Evolutionary conservation across 495 filamentous ascomycete genomes (phyloP).

Genomic region (Aspergillus diversus): DNA sequence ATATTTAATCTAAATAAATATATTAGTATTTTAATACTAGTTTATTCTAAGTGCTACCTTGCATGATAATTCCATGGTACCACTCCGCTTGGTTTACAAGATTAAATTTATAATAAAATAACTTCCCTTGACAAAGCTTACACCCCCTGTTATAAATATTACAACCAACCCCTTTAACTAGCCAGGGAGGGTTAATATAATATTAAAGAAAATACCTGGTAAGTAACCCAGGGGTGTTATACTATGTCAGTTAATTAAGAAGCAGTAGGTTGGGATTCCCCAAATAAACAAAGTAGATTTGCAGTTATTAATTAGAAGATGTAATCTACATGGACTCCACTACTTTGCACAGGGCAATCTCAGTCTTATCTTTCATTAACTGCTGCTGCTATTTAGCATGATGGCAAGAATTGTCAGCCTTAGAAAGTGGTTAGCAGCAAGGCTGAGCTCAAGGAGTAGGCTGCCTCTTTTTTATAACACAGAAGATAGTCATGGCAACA

Average conservation of each 20-base stretch:
- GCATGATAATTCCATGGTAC: conserved; percentile 12
- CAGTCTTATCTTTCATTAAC: conserved; percentile 12
- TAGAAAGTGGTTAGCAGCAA: conserved; percentile 1
- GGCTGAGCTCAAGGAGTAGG: conserved; percentile 8
- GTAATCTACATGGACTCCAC: conserved; percentile 24
- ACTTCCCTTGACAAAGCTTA: no score
- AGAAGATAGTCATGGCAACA: no score
- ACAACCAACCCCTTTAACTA: conserved; percentile 17
- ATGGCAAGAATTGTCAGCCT: not conserved
- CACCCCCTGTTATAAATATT: conserved; percentile 19
- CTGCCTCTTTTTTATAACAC: not conserved
- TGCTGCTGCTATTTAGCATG: conserved; percentile 15
- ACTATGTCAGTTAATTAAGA: conserved; percentile 10
- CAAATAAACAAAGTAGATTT: conserved; percentile 15
- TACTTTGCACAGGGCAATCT: conserved; percentile 22
- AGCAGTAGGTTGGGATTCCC: conserved; percentile 24
- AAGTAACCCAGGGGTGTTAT: conserved; percentile 20
- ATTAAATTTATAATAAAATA: conserved; percentile 18
- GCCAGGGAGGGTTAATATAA: conserved; percentile 25
- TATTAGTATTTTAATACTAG: conserved; percentile 2
- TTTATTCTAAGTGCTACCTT: conserved; percentile 7
- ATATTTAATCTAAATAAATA: not conserved
- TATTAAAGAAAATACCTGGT: conserved; percentile 20
- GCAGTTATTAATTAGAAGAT: conserved; percentile 12
- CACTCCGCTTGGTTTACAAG: conserved; percentile 20